Percentiles rank a stretch among this genome's conserved stretches.
Evolutionary conservation across 768 basidiomycete genomes (phyloP).

Genomic region (Porpolomopsis calyptriformis): DNA sequence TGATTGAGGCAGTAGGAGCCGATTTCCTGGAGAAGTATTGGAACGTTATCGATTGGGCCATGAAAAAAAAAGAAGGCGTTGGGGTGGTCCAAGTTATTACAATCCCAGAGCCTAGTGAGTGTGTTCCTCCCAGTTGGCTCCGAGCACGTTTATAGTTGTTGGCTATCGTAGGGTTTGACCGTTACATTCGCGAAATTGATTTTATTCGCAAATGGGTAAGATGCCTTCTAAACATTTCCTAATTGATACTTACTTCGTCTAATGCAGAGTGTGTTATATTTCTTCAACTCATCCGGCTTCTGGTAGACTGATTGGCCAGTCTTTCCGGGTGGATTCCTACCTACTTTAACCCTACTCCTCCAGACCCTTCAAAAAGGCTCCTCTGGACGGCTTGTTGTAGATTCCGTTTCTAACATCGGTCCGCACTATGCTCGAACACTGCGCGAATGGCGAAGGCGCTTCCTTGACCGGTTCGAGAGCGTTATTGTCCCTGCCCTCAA

Average conservation of each 20-base stretch:
- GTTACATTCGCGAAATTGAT: constrained; percentile 49
- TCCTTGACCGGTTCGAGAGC: constrained; percentile 45
- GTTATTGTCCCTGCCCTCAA: constrained; percentile 50
- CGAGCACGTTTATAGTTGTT: not conserved
- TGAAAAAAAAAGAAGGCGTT: constrained; percentile 46
- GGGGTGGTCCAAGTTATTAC: constrained; percentile 70
- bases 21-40: constrained; percentile 61
- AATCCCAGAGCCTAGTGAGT: constrained; percentile 60
- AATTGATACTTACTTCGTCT: too few relatives aligned
- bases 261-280: not conserved
- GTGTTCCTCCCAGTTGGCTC: constrained; percentile 6
- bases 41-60: constrained; percentile 51
- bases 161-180: constrained; percentile 35
- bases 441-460: constrained; percentile 62
- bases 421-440: constrained; percentile 73
- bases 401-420: constrained; percentile 61
- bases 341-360: constrained; percentile 49
- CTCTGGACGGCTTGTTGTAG: constrained; percentile 45
- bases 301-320: constrained; percentile 25
- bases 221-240: too few relatives aligned
- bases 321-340: constrained; percentile 64
- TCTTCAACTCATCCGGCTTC: not conserved
- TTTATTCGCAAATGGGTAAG: constrained; percentile 72
- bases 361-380: constrained; percentile 41
- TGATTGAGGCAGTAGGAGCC: constrained; percentile 65